phyloP scores from a whole-genome alignment of 164 flowering plant species.

The Paratinospora sagittata region DNA sequence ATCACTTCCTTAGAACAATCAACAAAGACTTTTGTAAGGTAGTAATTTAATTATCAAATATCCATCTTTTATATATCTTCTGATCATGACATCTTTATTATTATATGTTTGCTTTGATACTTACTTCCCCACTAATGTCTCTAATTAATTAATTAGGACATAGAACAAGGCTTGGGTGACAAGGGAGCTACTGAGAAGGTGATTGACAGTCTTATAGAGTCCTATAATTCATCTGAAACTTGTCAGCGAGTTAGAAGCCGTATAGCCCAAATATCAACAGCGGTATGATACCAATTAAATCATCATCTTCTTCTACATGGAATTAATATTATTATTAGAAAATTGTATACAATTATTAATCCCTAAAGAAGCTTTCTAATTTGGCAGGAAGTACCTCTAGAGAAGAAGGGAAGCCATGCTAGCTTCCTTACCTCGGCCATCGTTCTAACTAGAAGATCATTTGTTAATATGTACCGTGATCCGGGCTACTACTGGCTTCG shows the following conservation, averaged over 20 bases:
- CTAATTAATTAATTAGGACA: slow-evolving; percentile 18
- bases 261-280: slow-evolving; percentile 23
- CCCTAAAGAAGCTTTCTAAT: background rate
- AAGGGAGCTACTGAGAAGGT: slow-evolving; percentile 35
- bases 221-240: slow-evolving; percentile 39
- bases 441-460: slow-evolving; percentile 47
- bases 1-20: slow-evolving; percentile 66
- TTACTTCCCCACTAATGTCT: background rate
- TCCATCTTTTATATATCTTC: background rate
- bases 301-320: background rate
- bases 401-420: slow-evolving; percentile 32
- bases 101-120: background rate
- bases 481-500: slow-evolving; percentile 66
- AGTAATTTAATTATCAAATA: background rate
- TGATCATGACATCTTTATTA: background rate
- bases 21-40: slow-evolving; percentile 74
- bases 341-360: background rate
- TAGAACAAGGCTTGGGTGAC: slow-evolving; percentile 30
- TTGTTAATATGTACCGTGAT: slow-evolving; percentile 54
- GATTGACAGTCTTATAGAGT: slow-evolving; percentile 31
- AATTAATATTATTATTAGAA: no score
- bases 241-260: slow-evolving; percentile 21
- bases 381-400: slow-evolving; percentile 20
- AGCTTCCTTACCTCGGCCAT: slow-evolving; percentile 29
- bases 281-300: slow-evolving; percentile 20